Base-by-base conservation (phyloP, 2,329 filamentous ascomycete species). In the Pezicula rhizophila region DNA sequence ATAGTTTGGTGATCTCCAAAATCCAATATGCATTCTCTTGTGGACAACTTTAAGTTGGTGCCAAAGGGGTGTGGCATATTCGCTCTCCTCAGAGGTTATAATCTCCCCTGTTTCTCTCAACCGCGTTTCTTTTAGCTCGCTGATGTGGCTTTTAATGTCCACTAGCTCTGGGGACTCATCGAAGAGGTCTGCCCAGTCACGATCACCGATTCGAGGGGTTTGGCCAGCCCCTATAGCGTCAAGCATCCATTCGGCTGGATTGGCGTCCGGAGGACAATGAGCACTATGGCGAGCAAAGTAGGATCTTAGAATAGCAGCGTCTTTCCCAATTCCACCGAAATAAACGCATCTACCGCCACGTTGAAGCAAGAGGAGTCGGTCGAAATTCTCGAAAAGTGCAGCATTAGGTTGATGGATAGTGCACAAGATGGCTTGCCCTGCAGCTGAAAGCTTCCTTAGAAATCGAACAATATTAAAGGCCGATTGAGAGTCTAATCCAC, bases 1-100 rank as follows among this genome's bases (percentile, higher is more conserved):
- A 65, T 96, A 96, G 70, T 95, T 90, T 33, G 87, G 87, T 2
- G 85, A 87, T 39, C 90, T 78, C 88, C 88, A 96, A 72, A 87
- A 92, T 0, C 87, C 78, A 4, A 89, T 72, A 65, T 89, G 86
- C 55, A 84, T 89, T 49, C 91, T 82, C 50, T 71, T 74, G 57
- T 82, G 77, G 28, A 95, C 89, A 2, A 87, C 69, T 66, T 81
- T 84, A 65, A 95, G 79, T 72, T 96, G 91, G 64, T 90, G 87
- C 69, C 70, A 72, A 8, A 90, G 67, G 0, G 91, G 87, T 1
- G 89, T 91, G 0, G 91, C 91, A 59, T 87, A 96, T 66, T 96
- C 89, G 58, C 78, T 82, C 55, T 90, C 79, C 2, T 69, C 68
- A 2, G 64, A 61, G 26, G 58, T 58, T 8, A 58, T 46, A 18